Evolutionary conservation across 2,329 filamentous ascomycete genomes (phyloP).

Genomic region (Fusarium buxicola): DNA sequence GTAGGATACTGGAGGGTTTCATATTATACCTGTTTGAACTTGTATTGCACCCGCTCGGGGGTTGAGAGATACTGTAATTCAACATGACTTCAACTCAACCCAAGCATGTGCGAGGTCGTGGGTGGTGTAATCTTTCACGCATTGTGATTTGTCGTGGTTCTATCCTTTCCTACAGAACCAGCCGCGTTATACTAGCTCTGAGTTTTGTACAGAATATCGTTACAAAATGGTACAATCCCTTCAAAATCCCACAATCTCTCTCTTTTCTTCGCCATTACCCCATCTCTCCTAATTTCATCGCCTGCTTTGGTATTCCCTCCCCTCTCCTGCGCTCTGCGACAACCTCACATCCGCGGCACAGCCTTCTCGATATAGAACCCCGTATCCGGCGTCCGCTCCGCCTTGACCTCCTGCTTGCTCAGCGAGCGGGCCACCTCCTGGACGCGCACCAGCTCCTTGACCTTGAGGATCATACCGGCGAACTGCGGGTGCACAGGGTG

Average conservation of each 20-base stretch:
- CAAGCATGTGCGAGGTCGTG: background rate
- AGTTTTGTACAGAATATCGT: slow-evolving; percentile 45
- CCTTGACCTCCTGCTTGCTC: slow-evolving; percentile 76
- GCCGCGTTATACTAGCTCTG: slow-evolving; percentile 7
- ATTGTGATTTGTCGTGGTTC: slow-evolving; percentile 23
- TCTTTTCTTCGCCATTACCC: background rate
- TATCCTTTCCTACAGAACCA: slow-evolving; percentile 11
- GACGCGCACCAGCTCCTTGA: slow-evolving; percentile 91
- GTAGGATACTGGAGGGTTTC: slow-evolving; percentile 39
- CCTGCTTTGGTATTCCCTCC: slow-evolving; percentile 5
- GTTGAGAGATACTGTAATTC: slow-evolving; percentile 9
- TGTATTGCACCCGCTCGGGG: slow-evolving; percentile 8
- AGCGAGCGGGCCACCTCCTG: slow-evolving; percentile 77
- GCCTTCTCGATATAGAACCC: slow-evolving; percentile 83
- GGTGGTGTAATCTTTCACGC: slow-evolving; percentile 6
- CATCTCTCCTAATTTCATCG: background rate
- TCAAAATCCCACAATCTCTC: background rate
- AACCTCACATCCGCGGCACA: slow-evolving; percentile 43
- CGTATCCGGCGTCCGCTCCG: slow-evolving; percentile 76
- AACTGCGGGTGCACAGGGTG: slow-evolving; percentile 84
- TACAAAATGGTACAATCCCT: slow-evolving; percentile 49
- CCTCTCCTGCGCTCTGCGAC: background rate
- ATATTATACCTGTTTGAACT: slow-evolving; percentile 24
- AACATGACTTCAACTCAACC: background rate
- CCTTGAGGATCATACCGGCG: slow-evolving; percentile 91